Base-by-base conservation (phyloP, 73 alveolate species). In the Uronychia setigera region DNA sequence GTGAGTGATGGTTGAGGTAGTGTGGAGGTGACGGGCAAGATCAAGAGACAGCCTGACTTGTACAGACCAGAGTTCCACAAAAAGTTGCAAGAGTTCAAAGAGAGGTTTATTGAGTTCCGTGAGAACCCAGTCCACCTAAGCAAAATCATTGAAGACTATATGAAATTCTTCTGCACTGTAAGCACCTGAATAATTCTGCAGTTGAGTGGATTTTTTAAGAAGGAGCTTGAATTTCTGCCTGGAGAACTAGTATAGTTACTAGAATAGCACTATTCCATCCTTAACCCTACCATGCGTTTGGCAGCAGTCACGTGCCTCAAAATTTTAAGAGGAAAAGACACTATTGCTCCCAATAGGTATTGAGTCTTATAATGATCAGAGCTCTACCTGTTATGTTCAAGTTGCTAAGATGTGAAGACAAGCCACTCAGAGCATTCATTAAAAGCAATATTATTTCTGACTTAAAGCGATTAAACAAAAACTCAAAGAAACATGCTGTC, bases 351-450 rank as follows among this genome's bases (percentile, higher is more conserved):
- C n/a, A n/a, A n/a, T n/a, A n/a, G n/a, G n/a, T n/a, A n/a, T n/a
- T n/a, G n/a, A n/a, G 75, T 30, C 34, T 78, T 25, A 78, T 33
- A 32, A 78, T 78, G 59, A 28, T 80, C 28, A n/a, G 79, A 28
- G 60, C 80, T 34, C 86, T 97, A 35, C 99, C 99, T 57, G 95
- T 97, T 57, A 93, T 95, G 92, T 97, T 97, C 95, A 97, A 94
- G 94, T 93, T 97, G 83, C 93, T 97, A 88, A 85, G 91, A 78
- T 83, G 96, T 85, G 83, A 97, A 87, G 99, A 97, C 93, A 97
- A 97, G 93, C 93, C 90, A 78, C 88, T 97, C 85, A 76, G 99
- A 33, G 87, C 88, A 34, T 92, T 90, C 91, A 67, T 97, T 67
- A 86, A 88, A 60, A 96, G 92, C 79, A 87, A 81, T 78, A 93